Evolutionary conservation across 83 land plant species (phyloP), one percentile per base, ranked within the genome.

Genomic region (Diphasiastrum complanatum): DNA sequence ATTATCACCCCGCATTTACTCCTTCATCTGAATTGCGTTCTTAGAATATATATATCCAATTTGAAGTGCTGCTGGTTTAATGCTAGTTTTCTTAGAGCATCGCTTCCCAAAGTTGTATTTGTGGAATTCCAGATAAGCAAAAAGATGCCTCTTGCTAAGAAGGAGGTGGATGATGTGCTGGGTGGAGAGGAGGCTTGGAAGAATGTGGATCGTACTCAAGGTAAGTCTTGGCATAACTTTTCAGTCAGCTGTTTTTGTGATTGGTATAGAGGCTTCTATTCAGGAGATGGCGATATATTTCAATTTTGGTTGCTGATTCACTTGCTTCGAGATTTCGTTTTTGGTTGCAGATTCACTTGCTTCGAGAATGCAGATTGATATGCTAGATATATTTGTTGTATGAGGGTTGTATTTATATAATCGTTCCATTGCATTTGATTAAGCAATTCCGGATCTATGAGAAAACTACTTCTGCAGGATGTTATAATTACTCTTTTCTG

Each of bases 101-200:
- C 22, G 3, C 23, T 60, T 12, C 37, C 28, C 4, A 19, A 14
- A 12, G 33, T 20, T 46, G 28, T 24, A 14, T 34, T 14, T 16
- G 27, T 31, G n/a, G n/a, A 40, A 40, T 16, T 63, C 37, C 64
- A 77, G 80, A 64, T 77, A 29, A 73, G 54, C 40, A 77, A 77
- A 34, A 72, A 68, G 54, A 52, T 67, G 48, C 61, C 43, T 5
- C 34, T 77, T 32, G 45, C 67, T 37, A 35, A 77, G 35, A 77
- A 77, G 47, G 80, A 77, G 40, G 80, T 77, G 26, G 78, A 73
- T 56, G 80, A 77, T 40, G 80, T 77, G 5, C 41, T 77, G 20
- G 80, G 80, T 53, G 80, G 80, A 25, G 80, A 77, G 24, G 80
- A 77, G 12, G 78, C 80, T 18, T 77, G 80, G 80, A 72, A 77